Evolutionary conservation across 2,329 filamentous ascomycete species (phyloP).

Genomic region (Colletotrichum sp.): DNA sequence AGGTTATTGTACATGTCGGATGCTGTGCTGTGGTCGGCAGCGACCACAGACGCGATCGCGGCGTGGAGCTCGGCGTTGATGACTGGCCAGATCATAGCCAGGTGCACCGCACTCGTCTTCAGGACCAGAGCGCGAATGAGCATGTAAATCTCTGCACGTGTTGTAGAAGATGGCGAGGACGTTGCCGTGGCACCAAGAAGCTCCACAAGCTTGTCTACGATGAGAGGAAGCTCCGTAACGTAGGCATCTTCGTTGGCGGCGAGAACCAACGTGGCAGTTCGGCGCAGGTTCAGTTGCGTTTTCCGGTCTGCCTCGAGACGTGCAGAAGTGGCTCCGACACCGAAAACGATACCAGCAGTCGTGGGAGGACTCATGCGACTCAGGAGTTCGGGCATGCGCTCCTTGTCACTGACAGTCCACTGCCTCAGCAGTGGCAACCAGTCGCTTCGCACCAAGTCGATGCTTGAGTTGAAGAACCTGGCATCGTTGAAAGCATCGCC

Average conservation of each 20-base stretch:
- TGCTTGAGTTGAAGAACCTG: slow-evolving; percentile 78
- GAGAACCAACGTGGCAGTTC: slow-evolving; percentile 80
- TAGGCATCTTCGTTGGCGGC: slow-evolving; percentile 81
- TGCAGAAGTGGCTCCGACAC: slow-evolving; percentile 94
- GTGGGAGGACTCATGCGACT: slow-evolving; percentile 82
- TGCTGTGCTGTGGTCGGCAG: slow-evolving; percentile 65
- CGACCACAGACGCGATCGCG: slow-evolving; percentile 76
- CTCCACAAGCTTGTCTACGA: slow-evolving; percentile 87
- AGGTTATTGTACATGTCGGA: slow-evolving; percentile 78
- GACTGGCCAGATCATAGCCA: slow-evolving; percentile 88
- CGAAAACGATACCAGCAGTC: slow-evolving; percentile 95
- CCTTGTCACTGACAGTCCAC: slow-evolving; percentile 87
- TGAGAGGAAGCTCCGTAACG: slow-evolving; percentile 72
- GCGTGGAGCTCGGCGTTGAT: slow-evolving; percentile 86
- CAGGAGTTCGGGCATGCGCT: slow-evolving; percentile 82
- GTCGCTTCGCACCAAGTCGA: slow-evolving; percentile 69
- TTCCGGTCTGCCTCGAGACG: slow-evolving; percentile 93
- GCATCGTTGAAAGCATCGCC: slow-evolving; percentile 90
- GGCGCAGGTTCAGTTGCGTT: slow-evolving; percentile 86
- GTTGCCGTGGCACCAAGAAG: slow-evolving; percentile 82
- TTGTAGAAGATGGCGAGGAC: slow-evolving; percentile 90
- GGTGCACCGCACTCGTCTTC: slow-evolving; percentile 77
- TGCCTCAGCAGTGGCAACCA: slow-evolving; percentile 88
- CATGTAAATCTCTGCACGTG: slow-evolving; percentile 88
- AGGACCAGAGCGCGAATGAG: slow-evolving; percentile 83